phyloP scores from a whole-genome alignment of 257 asterid genomes.

The Handroanthus guayacan region DNA sequence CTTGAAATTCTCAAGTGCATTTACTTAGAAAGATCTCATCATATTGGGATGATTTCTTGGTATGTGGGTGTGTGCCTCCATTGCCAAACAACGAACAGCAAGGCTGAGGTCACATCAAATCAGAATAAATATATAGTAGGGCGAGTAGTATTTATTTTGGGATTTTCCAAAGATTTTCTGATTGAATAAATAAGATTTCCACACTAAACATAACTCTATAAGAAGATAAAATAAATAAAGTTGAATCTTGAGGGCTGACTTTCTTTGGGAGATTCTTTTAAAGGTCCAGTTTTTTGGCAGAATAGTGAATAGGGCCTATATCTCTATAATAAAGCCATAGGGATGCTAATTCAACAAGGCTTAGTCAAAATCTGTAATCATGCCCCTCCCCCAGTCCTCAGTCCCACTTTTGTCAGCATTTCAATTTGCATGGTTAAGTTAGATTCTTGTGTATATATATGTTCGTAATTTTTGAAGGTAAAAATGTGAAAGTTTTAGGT shows the following conservation, averaged over 20 bases:
- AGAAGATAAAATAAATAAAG: not conserved
- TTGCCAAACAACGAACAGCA: conserved; percentile 32
- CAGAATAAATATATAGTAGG: conserved; percentile 22
- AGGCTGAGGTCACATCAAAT: conserved; percentile 44
- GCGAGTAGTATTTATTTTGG: conserved; percentile 29
- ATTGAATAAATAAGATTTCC: no score
- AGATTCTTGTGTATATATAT: not conserved
- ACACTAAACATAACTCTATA: no score
- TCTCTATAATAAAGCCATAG: conserved; percentile 25
- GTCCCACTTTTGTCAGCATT: conserved; percentile 34
- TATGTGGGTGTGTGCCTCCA: conserved; percentile 25
- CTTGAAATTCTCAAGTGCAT: conserved; percentile 27
- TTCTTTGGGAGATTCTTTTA: not conserved
- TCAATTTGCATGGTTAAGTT: no score
- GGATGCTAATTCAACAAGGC: conserved; percentile 31
- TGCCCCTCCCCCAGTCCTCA: no score
- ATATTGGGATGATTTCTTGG: conserved; percentile 46
- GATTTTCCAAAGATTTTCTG: conserved; percentile 43
- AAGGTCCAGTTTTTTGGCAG: not conserved
- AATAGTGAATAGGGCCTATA: not conserved
- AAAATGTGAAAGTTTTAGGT: no score
- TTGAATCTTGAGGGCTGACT: conserved; percentile 31
- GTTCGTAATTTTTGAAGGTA: not conserved
- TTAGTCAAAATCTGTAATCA: conserved; percentile 41
- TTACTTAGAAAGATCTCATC: conserved; percentile 43